These are phyloP conservation scores for Argentina anserina DNA, from an alignment of 306 rosid species.

Conservation along the genomic window DNA sequence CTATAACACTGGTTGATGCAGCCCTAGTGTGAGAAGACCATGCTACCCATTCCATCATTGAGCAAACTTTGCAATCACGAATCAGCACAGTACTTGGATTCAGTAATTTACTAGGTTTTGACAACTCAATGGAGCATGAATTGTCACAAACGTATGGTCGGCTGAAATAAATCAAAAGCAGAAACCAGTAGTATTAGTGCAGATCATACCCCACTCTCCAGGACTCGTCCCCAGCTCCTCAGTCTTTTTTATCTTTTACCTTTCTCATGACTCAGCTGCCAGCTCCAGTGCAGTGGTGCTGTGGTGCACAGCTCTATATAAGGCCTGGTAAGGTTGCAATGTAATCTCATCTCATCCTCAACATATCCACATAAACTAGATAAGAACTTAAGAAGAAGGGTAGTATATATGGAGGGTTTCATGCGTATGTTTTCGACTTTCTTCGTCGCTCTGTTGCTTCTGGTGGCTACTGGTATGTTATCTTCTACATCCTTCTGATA, in stretches of 20 bases:
- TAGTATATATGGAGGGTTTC: constrained; percentile 39
- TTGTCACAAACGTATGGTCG: neutral
- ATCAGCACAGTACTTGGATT: neutral
- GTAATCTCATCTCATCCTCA: neutral
- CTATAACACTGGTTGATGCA: neutral
- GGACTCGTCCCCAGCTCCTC: neutral
- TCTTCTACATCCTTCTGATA: neutral
- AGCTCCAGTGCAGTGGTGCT: no score
- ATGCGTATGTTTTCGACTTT: constrained; percentile 34
- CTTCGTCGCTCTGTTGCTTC: constrained; percentile 40
- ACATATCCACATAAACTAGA: neutral
- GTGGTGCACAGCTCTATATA: neutral
- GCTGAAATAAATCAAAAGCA: neutral
- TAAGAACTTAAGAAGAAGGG: neutral
- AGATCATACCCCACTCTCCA: neutral
- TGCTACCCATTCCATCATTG: neutral
- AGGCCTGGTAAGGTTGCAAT: neutral
- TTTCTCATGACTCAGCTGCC: neutral
- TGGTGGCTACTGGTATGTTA: constrained; percentile 44
- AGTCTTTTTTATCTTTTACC: neutral
- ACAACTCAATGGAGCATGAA: neutral
- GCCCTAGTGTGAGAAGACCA: neutral
- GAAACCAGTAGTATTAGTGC: neutral
- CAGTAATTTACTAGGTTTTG: neutral
- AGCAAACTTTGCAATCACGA: neutral